Base-by-base conservation (phyloP, 805 yeast species). In the Metschnikowia lachancei region DNA sequence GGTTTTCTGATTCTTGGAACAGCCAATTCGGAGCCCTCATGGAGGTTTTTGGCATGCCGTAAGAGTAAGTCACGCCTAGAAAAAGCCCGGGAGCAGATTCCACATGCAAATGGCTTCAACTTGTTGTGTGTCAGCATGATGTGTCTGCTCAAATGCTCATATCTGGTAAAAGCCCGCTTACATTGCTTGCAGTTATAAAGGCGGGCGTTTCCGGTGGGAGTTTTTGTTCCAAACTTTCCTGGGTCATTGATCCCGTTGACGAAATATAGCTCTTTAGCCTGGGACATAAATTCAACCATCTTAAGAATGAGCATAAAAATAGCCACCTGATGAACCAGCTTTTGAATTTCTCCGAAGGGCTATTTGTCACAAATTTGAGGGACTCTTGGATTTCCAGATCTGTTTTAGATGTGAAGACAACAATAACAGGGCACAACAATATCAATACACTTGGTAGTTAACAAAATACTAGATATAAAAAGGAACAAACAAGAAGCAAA, bases 1-100 rank as follows among this genome's bases (percentile, higher is more conserved):
- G 62, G 67, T 54, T 69, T 70, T 37, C 77, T 58, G 34, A 72
- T 67, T 39, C 77, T 62, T 43, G 67, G 63, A n/a, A 72, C 72
- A 10, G 76, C 74, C 51, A 62, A 46, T 52, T 72, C 77, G 45
- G 67, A 63, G 12, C 77, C 77, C 47, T 68, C 63, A 45, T 72
- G 77, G 40, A 72, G 60, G 52, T 72, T 72, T 49, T 72, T 72
- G 13, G 77, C 77, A 51, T 72, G 77, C 41, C 77, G 55, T 41
- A 72, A 59, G 31, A 71, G 62, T 47, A 72, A 64, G 54, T 72
- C 77, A 44, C 77, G 52, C 50, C 77, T 61, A 4, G 70, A 63
- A 45, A 72, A 72, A 6, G 77, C 74, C 40, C 77, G 60, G 30
- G 59, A 50, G 53, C 77, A 72, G n/a, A 72, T 64, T 7, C 76